Percentiles rank a stretch among this genome's conserved stretches.
These are phyloP conservation scores for Pleurotus tuber-regium DNA, from an alignment of 768 basidiomycete species.

Conservation along the genomic window DNA sequence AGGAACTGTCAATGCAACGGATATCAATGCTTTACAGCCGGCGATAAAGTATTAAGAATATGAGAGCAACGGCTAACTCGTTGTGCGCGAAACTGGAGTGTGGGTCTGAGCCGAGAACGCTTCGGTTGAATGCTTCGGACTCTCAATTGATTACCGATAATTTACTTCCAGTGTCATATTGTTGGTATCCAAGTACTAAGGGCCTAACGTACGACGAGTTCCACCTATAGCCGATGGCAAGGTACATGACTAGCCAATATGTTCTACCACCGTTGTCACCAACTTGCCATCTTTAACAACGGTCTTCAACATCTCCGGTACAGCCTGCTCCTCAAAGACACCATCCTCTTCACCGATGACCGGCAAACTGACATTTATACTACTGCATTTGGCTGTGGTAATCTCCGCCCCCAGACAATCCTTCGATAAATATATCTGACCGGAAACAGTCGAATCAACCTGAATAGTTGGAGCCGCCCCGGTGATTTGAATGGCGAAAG, in stretches of 20 bases:
- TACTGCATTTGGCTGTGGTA: slow-evolving; percentile 90
- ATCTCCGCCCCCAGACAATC: slow-evolving; percentile 77
- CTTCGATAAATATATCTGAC: slow-evolving; percentile 90
- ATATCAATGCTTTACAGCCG: too few relatives aligned
- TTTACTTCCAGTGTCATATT: too few relatives aligned
- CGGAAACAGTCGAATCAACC: slow-evolving; percentile 92
- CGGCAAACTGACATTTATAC: slow-evolving; percentile 88
- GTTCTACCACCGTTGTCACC: slow-evolving; percentile 87
- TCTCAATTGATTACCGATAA: too few relatives aligned
- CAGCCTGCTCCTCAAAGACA: slow-evolving; percentile 81
- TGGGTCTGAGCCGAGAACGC: too few relatives aligned
- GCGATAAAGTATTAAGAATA: background rate
- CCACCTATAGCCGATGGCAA: background rate
- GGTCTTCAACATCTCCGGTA: slow-evolving; percentile 96
- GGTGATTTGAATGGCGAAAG: slow-evolving; percentile 89
- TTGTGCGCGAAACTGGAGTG: too few relatives aligned
- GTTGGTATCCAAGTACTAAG: background rate
- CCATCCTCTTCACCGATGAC: slow-evolving; percentile 90
- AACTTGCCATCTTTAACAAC: slow-evolving; percentile 79
- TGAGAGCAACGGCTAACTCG: background rate
- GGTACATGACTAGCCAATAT: slow-evolving; percentile 47
- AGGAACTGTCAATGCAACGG: too few relatives aligned
- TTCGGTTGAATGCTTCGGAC: too few relatives aligned
- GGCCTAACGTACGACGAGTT: too few relatives aligned
- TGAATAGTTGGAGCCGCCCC: slow-evolving; percentile 91